Conservation (phyloP, 495 filamentous ascomycete species). For the Tuber calosporum region DNA sequence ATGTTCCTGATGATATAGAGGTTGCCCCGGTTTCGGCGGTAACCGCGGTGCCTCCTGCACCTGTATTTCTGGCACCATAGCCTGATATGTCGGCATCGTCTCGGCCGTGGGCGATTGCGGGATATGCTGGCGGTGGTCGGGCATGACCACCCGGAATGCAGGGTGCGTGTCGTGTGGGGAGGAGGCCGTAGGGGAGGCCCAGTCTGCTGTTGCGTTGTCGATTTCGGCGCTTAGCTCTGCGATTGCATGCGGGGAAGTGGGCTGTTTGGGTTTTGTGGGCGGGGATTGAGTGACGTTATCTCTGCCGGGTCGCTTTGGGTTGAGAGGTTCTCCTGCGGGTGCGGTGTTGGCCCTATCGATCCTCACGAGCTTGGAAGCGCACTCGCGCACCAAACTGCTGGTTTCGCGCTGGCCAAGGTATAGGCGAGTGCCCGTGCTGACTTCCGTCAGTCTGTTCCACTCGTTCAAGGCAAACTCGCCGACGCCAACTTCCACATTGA, state of each 20-base stretch:
- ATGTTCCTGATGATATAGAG: constrained; percentile 13
- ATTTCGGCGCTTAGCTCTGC: constrained; percentile 1
- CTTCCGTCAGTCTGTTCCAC: constrained; percentile 86
- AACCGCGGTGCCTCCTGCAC: constrained; percentile 6
- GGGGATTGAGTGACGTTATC: not conserved
- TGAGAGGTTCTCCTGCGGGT: not conserved
- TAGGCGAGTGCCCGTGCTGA: constrained; percentile 78
- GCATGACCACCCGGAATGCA: constrained; percentile 19
- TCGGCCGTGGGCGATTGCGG: not conserved
- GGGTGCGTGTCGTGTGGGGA: not conserved
- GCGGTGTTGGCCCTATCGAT: constrained; percentile 7
- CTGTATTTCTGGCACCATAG: not conserved
- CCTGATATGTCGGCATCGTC: not conserved
- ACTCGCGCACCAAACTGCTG: constrained; percentile 27
- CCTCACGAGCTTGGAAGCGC: constrained; percentile 32
- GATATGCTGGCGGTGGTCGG: constrained; percentile 6
- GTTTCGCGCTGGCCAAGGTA: constrained; percentile 67
- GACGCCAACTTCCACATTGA: constrained; percentile 94
- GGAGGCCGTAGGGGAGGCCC: not conserved
- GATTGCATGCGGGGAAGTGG: not conserved
- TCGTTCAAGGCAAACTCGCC: constrained; percentile 99
- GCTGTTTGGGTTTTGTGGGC: not conserved
- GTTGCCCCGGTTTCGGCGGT: constrained; percentile 15
- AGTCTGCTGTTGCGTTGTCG: not conserved
- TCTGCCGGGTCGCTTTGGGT: not conserved